Conservation (phyloP, 768 basidiomycete species). For the Rossbeevera mucosa region DNA sequence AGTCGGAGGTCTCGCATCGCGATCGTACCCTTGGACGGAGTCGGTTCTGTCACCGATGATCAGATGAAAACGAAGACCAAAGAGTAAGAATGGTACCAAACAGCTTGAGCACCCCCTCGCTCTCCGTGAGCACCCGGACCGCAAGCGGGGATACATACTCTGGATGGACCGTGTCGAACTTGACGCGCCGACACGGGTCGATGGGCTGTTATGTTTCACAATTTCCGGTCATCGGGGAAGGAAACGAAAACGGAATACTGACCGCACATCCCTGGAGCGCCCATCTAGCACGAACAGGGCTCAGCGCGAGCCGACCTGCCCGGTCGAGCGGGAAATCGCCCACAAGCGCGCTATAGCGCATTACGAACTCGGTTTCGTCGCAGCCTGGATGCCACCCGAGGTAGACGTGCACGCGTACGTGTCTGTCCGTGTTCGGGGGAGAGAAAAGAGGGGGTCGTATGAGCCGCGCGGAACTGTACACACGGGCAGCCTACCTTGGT, state of each 20-base stretch:
- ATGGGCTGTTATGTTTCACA: slow-evolving; percentile 12
- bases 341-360: slow-evolving; percentile 24
- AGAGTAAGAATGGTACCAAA: slow-evolving; percentile 18
- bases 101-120: slow-evolving; percentile 24
- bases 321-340: slow-evolving; percentile 25
- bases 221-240: neutral
- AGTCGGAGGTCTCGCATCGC: slow-evolving; percentile 24
- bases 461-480: neutral
- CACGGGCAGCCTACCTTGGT: slow-evolving; percentile 7
- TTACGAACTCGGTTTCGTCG: slow-evolving; percentile 28
- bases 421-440: slow-evolving; percentile 8
- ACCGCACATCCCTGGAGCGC: slow-evolving; percentile 23
- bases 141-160: slow-evolving; percentile 27
- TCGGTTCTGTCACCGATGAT: slow-evolving; percentile 19
- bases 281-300: slow-evolving; percentile 20
- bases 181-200: slow-evolving; percentile 17
- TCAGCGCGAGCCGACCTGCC: slow-evolving; percentile 17
- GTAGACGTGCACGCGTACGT: slow-evolving; percentile 32
- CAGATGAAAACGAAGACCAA: neutral
- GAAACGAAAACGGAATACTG: neutral
- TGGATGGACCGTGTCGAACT: slow-evolving; percentile 21
- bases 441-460: neutral
- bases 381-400: slow-evolving; percentile 26
- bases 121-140: slow-evolving; percentile 23
- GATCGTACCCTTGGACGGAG: slow-evolving; percentile 19